phyloP scores from a whole-genome alignment of 2,329 filamentous ascomycete species.

The Fonsecaea pedrosoi region DNA sequence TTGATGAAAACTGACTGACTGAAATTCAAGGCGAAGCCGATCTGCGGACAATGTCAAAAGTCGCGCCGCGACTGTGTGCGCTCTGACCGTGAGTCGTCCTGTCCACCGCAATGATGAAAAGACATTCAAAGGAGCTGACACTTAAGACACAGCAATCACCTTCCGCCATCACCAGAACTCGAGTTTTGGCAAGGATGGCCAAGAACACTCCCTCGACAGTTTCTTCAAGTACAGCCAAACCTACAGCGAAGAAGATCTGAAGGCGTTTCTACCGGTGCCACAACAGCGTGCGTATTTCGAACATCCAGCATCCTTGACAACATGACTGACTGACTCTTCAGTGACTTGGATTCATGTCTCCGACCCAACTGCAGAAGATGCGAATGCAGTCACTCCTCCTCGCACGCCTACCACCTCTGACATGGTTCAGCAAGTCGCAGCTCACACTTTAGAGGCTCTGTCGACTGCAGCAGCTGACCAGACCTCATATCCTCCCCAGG shows the following conservation, averaged over 20 bases:
- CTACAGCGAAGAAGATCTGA: slow-evolving; percentile 29
- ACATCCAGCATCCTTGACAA: neutral
- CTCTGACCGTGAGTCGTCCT: slow-evolving; percentile 34
- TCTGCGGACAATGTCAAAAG: slow-evolving; percentile 39
- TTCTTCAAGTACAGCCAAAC: slow-evolving; percentile 35
- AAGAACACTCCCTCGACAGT: slow-evolving; percentile 25
- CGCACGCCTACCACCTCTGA: slow-evolving; percentile 24
- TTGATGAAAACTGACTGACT: slow-evolving; percentile 16
- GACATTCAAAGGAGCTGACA: slow-evolving; percentile 8
- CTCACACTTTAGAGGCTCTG: slow-evolving; percentile 32
- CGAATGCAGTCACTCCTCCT: slow-evolving; percentile 18
- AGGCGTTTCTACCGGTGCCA: slow-evolving; percentile 34
- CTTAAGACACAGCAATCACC: slow-evolving; percentile 58
- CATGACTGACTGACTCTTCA: slow-evolving; percentile 17
- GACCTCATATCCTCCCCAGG: slow-evolving; percentile 30
- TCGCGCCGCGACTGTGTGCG: slow-evolving; percentile 35
- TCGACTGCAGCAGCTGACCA: slow-evolving; percentile 33
- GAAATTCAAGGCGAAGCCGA: slow-evolving; percentile 26
- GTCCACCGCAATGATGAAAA: neutral
- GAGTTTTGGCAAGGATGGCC: slow-evolving; percentile 25
- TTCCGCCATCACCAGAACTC: slow-evolving; percentile 73
- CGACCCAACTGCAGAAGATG: slow-evolving; percentile 33
- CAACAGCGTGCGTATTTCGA: slow-evolving; percentile 23
- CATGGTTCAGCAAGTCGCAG: slow-evolving; percentile 33
- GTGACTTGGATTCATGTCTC: slow-evolving; percentile 35